phyloP scores from a whole-genome alignment of 352 stramenopile genomes.

The Globisporangium splendens region DNA sequence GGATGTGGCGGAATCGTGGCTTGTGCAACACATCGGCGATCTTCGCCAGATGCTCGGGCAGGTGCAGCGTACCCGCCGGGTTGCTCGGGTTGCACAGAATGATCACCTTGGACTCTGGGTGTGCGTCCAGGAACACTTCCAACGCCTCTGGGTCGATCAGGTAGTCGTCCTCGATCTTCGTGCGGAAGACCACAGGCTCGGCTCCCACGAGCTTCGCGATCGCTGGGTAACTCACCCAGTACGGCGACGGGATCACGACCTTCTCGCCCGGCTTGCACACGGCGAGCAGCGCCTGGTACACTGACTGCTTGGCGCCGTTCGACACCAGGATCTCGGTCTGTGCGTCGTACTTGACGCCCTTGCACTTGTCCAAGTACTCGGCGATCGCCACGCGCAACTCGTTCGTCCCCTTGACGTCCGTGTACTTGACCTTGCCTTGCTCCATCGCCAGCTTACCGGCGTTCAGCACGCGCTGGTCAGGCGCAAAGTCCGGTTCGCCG shows the following conservation, averaged over 20 bases:
- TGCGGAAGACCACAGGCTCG: slow-evolving; percentile 91
- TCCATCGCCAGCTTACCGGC: slow-evolving; percentile 74
- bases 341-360: slow-evolving; percentile 88
- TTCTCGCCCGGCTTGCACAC: slow-evolving; percentile 91
- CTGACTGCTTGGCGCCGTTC: slow-evolving; percentile 95
- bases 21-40: slow-evolving; percentile 58
- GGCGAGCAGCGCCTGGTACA: slow-evolving; percentile 92
- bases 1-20: slow-evolving; percentile 68
- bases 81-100: slow-evolving; percentile 98
- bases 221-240: slow-evolving; percentile 97
- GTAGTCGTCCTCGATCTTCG: slow-evolving; percentile 88
- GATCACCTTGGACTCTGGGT: slow-evolving; percentile 80
- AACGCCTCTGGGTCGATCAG: slow-evolving; percentile 86
- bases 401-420: slow-evolving; percentile 90
- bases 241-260: slow-evolving; percentile 94
- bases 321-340: slow-evolving; percentile 92
- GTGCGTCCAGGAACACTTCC: slow-evolving; percentile 58
- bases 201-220: slow-evolving; percentile 92
- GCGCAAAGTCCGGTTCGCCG: slow-evolving; percentile 94
- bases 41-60: slow-evolving; percentile 42
- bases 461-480: slow-evolving; percentile 85
- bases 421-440: slow-evolving; percentile 92
- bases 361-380: slow-evolving; percentile 87
- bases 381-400: slow-evolving; percentile 89
- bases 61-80: slow-evolving; percentile 87